These are phyloP conservation scores for Euphorbia schlechtendalii DNA, from an alignment of 441 rosid species.

Conservation along the genomic window DNA sequence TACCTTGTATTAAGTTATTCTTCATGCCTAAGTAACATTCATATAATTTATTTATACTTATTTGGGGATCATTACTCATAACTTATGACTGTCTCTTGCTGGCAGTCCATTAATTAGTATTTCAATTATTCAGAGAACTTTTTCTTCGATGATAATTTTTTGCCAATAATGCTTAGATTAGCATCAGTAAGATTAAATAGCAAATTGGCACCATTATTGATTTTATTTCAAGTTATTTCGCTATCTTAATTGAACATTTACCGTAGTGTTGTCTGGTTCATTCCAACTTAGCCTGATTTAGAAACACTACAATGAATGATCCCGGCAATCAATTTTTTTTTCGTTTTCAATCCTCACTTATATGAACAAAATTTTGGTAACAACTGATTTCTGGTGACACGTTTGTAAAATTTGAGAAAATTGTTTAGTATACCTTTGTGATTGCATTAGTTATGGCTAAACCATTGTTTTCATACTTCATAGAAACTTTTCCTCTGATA, in stretches of 20 bases:
- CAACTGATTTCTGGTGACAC: background rate
- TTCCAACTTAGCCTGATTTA: background rate
- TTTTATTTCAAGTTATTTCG: background rate
- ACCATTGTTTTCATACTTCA: background rate
- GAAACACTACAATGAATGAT: background rate
- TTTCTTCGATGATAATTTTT: background rate
- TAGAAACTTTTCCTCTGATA: constrained; percentile 1
- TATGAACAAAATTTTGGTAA: no score
- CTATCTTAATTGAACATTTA: background rate
- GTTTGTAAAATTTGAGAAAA: background rate
- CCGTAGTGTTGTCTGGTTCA: background rate
- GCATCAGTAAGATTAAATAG: background rate
- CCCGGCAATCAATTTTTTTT: background rate
- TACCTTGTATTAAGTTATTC: background rate
- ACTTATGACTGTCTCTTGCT: background rate
- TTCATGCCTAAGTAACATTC: background rate
- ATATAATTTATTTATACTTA: background rate
- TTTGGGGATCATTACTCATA: background rate
- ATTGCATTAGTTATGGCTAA: background rate
- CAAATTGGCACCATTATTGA: background rate
- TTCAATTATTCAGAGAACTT: background rate
- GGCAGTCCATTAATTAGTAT: no score
- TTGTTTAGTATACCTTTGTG: background rate
- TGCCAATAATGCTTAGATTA: background rate
- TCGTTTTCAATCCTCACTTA: background rate